Conservation (phyloP, 768 basidiomycete species). For the Harrya chromipes region DNA sequence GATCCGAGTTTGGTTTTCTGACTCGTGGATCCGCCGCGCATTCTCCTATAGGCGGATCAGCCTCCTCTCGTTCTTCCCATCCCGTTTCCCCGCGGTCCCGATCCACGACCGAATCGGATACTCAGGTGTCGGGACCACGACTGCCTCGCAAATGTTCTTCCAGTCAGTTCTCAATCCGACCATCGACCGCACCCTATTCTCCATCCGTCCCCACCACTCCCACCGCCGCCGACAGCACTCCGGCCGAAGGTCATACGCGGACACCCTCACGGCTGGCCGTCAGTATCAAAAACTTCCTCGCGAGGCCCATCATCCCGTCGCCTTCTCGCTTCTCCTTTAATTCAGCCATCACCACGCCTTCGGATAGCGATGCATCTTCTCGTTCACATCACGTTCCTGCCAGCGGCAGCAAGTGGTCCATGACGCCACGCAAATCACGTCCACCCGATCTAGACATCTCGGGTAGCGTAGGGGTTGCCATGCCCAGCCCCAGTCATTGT, state of each 20-base stretch:
- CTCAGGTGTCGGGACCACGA: slow-evolving; percentile 2
- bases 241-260: slow-evolving; percentile 9
- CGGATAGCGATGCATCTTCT: slow-evolving; percentile 10
- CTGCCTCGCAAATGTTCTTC: background rate
- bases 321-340: slow-evolving; percentile 22
- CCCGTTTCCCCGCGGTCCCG: slow-evolving; percentile 12
- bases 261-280: slow-evolving; percentile 19
- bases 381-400: slow-evolving; percentile 10
- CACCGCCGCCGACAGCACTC: background rate
- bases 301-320: slow-evolving; percentile 28
- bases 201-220: background rate
- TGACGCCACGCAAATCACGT: slow-evolving; percentile 19
- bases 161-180: slow-evolving; percentile 8
- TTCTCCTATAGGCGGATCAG: slow-evolving; percentile 15
- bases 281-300: slow-evolving; percentile 37
- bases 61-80: slow-evolving; percentile 15
- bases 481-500: background rate
- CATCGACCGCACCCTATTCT: slow-evolving; percentile 16
- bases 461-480: slow-evolving; percentile 1
- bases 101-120: slow-evolving; percentile 21
- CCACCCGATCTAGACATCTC: slow-evolving; percentile 25
- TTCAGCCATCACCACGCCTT: slow-evolving; percentile 7
- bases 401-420: slow-evolving; percentile 9
- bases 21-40: background rate
- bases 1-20: slow-evolving; percentile 18